Conservation (phyloP, 23 red algal genomes). For the Porphyridium purpureum region DNA sequence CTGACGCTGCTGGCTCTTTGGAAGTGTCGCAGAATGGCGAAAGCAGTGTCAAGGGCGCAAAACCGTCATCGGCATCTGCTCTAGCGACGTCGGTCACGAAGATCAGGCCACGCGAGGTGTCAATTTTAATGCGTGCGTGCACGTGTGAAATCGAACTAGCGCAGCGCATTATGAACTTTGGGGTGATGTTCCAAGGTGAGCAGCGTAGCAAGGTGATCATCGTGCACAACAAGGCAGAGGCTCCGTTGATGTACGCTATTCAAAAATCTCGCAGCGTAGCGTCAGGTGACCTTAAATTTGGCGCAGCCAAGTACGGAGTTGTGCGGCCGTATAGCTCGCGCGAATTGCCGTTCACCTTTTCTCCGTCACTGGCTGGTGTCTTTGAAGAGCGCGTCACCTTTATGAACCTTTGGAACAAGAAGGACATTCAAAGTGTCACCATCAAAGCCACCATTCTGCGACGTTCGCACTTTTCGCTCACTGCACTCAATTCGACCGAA, state of each 20-base stretch:
- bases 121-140: conserved; percentile 51
- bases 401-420: conserved; percentile 52
- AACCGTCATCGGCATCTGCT: too few species aligned
- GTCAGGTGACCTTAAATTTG: conserved; percentile 45
- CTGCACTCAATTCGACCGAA: background rate
- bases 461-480: conserved; percentile 18
- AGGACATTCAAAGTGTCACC: conserved; percentile 26
- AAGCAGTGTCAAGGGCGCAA: too few species aligned
- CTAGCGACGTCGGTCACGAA: too few species aligned
- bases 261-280: conserved; percentile 45
- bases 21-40: too few species aligned
- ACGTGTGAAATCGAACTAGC: conserved; percentile 52
- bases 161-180: conserved; percentile 73
- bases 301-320: conserved; percentile 25
- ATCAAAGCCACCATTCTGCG: conserved; percentile 56
- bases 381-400: conserved; percentile 59
- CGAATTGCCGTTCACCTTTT: conserved; percentile 70
- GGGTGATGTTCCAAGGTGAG: conserved; percentile 43
- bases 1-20: too few species aligned
- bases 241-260: conserved; percentile 61
- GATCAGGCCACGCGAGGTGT: conserved; percentile 32
- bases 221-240: conserved; percentile 65
- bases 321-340: conserved; percentile 64
- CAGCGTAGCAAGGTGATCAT: conserved; percentile 66
- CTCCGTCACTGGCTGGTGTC: conserved; percentile 33